Conservation (phyloP, 2,329 filamentous ascomycete species). For the Verticillium zaregamsianum region DNA sequence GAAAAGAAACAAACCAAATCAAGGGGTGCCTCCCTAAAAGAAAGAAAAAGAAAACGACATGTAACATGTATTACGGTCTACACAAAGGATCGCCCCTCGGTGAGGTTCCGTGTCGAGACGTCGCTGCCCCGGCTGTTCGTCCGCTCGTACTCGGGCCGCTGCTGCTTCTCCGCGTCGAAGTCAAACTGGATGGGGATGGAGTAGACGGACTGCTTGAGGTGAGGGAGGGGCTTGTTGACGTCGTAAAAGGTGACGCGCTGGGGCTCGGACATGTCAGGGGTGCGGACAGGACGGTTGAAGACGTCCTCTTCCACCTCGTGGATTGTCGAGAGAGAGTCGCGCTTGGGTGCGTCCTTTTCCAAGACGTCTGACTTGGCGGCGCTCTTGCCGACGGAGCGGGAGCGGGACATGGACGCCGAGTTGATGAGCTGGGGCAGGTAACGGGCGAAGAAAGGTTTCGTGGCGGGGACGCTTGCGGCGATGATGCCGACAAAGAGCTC, state of each 20-base stretch:
- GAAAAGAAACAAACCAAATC: not conserved
- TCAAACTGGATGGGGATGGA: slow-evolving; percentile 12
- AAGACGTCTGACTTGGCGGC: not conserved
- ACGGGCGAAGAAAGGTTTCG: slow-evolving; percentile 16
- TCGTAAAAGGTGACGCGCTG: slow-evolving; percentile 7
- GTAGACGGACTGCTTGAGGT: slow-evolving; percentile 13
- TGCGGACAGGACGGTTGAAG: not conserved
- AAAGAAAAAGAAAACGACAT: not conserved
- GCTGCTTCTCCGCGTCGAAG: not conserved
- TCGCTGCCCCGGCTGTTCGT: not conserved
- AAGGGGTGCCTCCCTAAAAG: no score
- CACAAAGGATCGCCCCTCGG: slow-evolving; percentile 1
- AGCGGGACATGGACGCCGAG: slow-evolving; percentile 3
- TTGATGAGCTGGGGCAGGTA: slow-evolving; percentile 11
- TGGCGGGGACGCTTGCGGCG: slow-evolving; percentile 10
- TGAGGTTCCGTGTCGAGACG: not conserved
- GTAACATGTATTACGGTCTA: not conserved
- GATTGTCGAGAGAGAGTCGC: slow-evolving; percentile 4
- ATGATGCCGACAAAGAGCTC: slow-evolving; percentile 13
- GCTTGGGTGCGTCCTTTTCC: not conserved
- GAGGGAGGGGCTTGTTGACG: slow-evolving; percentile 25
- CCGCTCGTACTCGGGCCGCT: not conserved
- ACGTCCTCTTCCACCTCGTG: slow-evolving; percentile 1
- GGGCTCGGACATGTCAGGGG: slow-evolving; percentile 8
- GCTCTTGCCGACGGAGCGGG: slow-evolving; percentile 3